phyloP scores from a whole-genome alignment of 768 basidiomycete species.

The Leccinum arenicola region DNA sequence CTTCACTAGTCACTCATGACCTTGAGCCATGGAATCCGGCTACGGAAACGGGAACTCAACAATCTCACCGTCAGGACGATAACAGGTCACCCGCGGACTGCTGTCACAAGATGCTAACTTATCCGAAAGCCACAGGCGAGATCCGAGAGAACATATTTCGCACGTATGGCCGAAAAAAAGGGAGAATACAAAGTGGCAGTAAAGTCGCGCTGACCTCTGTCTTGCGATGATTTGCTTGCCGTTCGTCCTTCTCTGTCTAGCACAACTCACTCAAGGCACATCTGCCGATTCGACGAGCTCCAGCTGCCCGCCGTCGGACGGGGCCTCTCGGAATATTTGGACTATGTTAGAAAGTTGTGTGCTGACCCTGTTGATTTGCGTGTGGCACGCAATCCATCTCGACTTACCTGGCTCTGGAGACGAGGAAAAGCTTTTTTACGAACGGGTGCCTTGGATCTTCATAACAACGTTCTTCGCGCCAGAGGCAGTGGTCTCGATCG shows the following conservation, averaged over 20 bases:
- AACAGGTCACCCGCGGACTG: neutral
- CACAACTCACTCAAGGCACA: neutral
- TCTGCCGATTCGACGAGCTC: neutral
- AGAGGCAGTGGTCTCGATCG: neutral
- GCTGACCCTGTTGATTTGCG: neutral
- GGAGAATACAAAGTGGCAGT: neutral
- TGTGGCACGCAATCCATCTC: constrained; percentile 1
- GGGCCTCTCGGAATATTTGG: neutral
- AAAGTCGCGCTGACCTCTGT: neutral
- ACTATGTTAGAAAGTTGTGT: neutral
- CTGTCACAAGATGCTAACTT: neutral
- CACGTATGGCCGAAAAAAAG: neutral
- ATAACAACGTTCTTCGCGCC: neutral
- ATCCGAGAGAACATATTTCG: neutral
- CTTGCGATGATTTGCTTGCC: neutral
- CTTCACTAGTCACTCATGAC: no score
- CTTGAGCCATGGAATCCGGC: neutral
- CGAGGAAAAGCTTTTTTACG: neutral
- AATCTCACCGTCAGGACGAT: neutral
- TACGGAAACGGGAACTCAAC: neutral
- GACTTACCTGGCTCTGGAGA: neutral
- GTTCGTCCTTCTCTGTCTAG: neutral
- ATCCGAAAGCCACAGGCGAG: neutral
- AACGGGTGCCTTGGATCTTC: neutral
- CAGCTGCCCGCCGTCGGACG: neutral